Base-by-base conservation (phyloP, 140 eudicot genomes). In the Erigeron philadelphicus region DNA sequence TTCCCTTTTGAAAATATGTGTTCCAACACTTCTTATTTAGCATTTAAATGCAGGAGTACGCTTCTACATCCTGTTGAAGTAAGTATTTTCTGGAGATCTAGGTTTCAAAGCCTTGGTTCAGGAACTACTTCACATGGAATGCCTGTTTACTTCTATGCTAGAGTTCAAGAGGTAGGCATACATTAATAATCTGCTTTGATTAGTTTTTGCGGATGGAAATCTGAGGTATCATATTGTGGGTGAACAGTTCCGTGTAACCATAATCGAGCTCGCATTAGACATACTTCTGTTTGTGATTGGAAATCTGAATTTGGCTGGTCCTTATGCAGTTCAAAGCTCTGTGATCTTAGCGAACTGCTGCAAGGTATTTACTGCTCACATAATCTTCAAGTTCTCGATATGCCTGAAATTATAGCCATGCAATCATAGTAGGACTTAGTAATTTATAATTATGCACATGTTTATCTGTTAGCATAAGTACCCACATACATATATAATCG, bases 251-350 rank as follows among this genome's bases (percentile, higher is more conserved):
- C 81, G 79, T 67, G 62, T 93, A 65, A 73, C 89, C 49, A 35
- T 89, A 67, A 86, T 82, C 11, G 98, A 93, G 87, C 87, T 84
- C 64, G 78, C 96, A 11, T 58, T 93, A 84, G 98, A 93, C 82
- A 70, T 85, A 75, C 81, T 93, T 66, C 82, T 93, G 64, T 89
- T 79, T 80, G 90, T 83, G 60, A 68, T 89, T 72, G 95, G 98
- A 52, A 75, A 86, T 73, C 56, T 93, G 82, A 55, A 86, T 87
- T 76, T 93, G 76, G 98, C 96, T 21, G 98, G 98, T 71, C 98
- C 98, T 47, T 93, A 66, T 75, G 88, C 90, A 23, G 84, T 86
- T 64, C 77, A 76, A 81, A 87, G 85, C 84, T 86, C 93, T 35
- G 72, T 64, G 21, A 81, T 93, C 69, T 72, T 85, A 74, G 90